Base-by-base conservation (phyloP, 2,329 filamentous ascomycete genomes). In the Ceratocystis eucalypticola region DNA sequence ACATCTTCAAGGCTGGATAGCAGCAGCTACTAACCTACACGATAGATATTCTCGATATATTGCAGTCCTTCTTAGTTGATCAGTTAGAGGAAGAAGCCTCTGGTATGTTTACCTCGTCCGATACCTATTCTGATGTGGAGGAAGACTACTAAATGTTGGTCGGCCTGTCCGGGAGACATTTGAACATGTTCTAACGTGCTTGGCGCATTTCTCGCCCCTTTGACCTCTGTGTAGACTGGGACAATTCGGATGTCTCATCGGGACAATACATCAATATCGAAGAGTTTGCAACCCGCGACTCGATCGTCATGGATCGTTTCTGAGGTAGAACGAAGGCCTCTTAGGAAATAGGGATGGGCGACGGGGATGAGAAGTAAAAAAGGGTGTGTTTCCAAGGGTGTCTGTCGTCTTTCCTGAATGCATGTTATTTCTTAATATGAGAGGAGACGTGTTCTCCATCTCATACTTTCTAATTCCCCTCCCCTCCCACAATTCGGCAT, bases 81-180 rank as follows among this genome's bases (percentile, higher is more conserved):
- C 80, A 84, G 68, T 71, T 82, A 66, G 82, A 84, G 68, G 82
- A 84, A 64, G 82, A 84, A 65, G 81, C 75, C 70, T 84, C 82
- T 70, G 82, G 82, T 83, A 81, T 76, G 81, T 80, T 28, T 8
- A 65, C 22, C 44, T 59, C 55, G 17, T 59, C 55, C 30, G 55
- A 59, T 59, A 59, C 55, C 28, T 59, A 37, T 59, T 59, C 61
- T 63, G 44, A 63, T n/a, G 12, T 50, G n/a, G 55, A 59, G 53
- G 53, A 57, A n/a, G 55, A 59, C 28, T 59, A 59, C 28, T 30
- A 59, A 15, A 59, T 59, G 55, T n/a, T 59, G 8, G 45, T 41
- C 37, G n/a, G 10, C 17, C 33, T 64, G 41, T 44, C 37, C 45
- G 20, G n/a, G 41, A 63, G 55, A n/a, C 30, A 59, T 59, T 59